phyloP scores from a whole-genome alignment of 2,329 filamentous ascomycete species.

The Fusarium sp. region DNA sequence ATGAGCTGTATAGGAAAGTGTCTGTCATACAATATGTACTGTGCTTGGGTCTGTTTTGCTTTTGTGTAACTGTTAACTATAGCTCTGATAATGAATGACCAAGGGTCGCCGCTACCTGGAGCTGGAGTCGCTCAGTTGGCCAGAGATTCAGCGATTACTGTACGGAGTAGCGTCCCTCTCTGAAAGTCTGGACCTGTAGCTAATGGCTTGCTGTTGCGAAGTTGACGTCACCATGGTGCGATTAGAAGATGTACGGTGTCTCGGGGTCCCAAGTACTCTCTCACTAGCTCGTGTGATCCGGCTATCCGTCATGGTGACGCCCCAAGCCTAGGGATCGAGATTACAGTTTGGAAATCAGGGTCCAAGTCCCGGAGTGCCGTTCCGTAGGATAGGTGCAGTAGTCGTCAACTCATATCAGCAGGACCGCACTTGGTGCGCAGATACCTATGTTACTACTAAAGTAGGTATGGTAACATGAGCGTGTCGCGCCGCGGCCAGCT shows the following conservation, averaged over 20 bases:
- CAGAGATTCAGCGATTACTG: neutral
- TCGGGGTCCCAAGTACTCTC: constrained; percentile 30
- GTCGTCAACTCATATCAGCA: constrained; percentile 3
- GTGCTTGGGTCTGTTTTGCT: neutral
- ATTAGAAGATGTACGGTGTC: constrained; percentile 26
- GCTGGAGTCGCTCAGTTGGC: neutral
- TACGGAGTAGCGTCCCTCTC: neutral
- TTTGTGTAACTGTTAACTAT: constrained; percentile 5
- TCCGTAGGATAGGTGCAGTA: constrained; percentile 25
- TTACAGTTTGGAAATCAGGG: constrained; percentile 45
- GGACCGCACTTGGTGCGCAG: neutral
- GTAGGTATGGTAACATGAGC: neutral
- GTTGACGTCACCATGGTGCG: constrained; percentile 44
- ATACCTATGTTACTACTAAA: neutral
- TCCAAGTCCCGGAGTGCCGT: constrained; percentile 37
- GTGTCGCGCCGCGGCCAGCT: constrained; percentile 11
- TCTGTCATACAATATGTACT: constrained; percentile 7
- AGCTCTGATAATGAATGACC: neutral
- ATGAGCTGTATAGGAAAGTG: constrained; percentile 22
- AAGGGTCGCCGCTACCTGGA: constrained; percentile 12
- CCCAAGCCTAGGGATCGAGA: constrained; percentile 43
- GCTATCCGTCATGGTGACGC: constrained; percentile 41
- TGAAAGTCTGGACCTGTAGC: constrained; percentile 17
- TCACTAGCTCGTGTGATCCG: constrained; percentile 18
- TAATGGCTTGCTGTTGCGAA: constrained; percentile 18